These are phyloP conservation scores for Atkinsonella texensis DNA, from an alignment of 2,329 filamentous ascomycete genomes.

Conservation along the genomic window DNA sequence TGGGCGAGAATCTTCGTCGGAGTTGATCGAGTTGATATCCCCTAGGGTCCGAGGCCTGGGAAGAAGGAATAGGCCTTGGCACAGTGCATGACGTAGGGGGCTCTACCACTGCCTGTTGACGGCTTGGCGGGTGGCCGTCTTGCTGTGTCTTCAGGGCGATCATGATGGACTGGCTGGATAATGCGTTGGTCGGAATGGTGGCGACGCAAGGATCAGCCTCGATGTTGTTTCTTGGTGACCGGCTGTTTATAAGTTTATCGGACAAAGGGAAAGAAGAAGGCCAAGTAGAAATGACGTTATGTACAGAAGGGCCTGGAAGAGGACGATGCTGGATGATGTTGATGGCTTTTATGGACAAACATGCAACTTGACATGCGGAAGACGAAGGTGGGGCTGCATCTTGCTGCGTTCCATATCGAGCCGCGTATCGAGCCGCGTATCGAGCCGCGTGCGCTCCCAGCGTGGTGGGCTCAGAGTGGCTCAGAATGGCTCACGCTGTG, in stretches of 20 bases:
- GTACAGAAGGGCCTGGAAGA: not conserved
- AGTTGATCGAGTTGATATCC: constrained; percentile 66
- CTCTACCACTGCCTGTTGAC: constrained; percentile 34
- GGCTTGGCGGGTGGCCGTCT: constrained; percentile 18
- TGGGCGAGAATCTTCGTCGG: constrained; percentile 49
- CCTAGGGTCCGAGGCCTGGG: constrained; percentile 55
- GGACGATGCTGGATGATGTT: not conserved
- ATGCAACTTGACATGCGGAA: not conserved
- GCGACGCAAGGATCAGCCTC: not conserved
- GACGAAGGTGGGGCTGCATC: not conserved
- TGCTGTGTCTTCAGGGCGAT: constrained; percentile 22
- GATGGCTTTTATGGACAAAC: not conserved
- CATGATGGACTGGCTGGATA: constrained; percentile 17
- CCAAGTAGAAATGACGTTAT: not conserved
- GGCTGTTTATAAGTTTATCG: not conserved
- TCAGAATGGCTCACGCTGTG: constrained; percentile 1
- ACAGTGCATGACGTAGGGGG: constrained; percentile 39
- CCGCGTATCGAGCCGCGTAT: too few relatives aligned
- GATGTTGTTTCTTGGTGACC: not conserved
- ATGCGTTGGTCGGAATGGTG: not conserved
- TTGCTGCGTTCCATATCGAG: not conserved
- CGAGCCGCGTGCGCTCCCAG: not conserved
- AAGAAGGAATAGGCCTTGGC: constrained; percentile 51
- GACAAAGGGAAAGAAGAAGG: not conserved
- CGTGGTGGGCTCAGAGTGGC: not conserved